Evolutionary conservation across 2,329 filamentous ascomycete species (phyloP).

Genomic region (Ceratocystis variospora): DNA sequence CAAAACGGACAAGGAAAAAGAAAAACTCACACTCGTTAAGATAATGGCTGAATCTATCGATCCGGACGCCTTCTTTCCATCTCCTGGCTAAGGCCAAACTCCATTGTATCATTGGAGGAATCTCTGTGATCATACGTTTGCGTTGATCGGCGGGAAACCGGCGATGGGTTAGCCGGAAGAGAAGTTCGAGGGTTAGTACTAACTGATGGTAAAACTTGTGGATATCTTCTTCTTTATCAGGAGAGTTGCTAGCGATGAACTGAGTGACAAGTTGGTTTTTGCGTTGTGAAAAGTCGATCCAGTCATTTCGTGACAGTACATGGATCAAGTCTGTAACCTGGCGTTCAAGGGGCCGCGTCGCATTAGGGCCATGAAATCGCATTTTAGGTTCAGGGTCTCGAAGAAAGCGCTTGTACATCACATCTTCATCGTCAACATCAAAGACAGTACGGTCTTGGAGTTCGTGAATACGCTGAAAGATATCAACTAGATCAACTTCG

Average conservation of each 20-base stretch:
- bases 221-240: constrained; percentile 43
- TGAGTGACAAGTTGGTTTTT: constrained; percentile 61
- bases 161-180: constrained; percentile 52
- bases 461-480: constrained; percentile 46
- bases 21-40: constrained; percentile 13
- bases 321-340: constrained; percentile 61
- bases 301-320: constrained; percentile 52
- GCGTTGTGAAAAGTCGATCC: constrained; percentile 58
- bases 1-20: background rate
- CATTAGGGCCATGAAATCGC: constrained; percentile 30
- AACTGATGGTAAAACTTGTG: constrained; percentile 62
- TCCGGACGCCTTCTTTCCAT: constrained; percentile 56
- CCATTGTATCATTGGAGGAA: constrained; percentile 60
- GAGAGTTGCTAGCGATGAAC: constrained; percentile 51
- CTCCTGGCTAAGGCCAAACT: constrained; percentile 57
- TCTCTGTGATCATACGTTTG: constrained; percentile 47
- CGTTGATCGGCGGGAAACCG: constrained; percentile 49
- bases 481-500: constrained; percentile 42
- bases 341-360: constrained; percentile 51
- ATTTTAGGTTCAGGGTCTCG: constrained; percentile 50
- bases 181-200: constrained; percentile 58
- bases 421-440: constrained; percentile 43
- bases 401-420: constrained; percentile 49
- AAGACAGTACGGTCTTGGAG: constrained; percentile 34
- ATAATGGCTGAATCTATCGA: constrained; percentile 43